Evolutionary conservation across 2,329 filamentous ascomycete species (phyloP).

Genomic region (Verticillium albo-atrum): DNA sequence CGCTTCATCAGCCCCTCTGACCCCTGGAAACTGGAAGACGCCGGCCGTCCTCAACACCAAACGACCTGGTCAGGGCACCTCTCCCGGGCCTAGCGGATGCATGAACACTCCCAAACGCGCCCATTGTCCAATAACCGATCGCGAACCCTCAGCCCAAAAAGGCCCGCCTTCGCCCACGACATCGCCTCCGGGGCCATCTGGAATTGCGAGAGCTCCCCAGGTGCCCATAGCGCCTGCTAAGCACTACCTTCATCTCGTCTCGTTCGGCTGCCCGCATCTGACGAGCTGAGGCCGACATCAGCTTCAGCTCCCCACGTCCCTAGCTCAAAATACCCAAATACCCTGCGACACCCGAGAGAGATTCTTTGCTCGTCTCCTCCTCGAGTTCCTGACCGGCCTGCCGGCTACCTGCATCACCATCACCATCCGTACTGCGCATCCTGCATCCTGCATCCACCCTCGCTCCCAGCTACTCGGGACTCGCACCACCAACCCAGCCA

Average conservation of each 20-base stretch:
- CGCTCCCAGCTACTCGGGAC: neutral
- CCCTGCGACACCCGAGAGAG: neutral
- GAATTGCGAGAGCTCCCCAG: neutral
- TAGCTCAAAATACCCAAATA: neutral
- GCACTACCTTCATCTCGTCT: neutral
- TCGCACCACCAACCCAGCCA: neutral
- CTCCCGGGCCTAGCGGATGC: neutral
- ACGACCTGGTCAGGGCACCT: neutral
- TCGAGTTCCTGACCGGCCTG: neutral
- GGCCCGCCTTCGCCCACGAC: neutral
- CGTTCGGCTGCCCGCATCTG: neutral
- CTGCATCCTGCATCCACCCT: slow-evolving; percentile 1
- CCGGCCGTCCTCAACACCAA: neutral
- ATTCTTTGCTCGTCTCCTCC: neutral
- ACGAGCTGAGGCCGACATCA: neutral
- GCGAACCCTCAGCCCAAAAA: neutral
- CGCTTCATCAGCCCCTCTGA: neutral
- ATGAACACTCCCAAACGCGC: neutral
- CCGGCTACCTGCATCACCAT: neutral
- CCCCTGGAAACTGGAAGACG: neutral
- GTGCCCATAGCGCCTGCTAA: slow-evolving; percentile 1
- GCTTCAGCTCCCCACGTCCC: neutral
- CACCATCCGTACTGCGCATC: neutral
- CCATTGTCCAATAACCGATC: neutral
- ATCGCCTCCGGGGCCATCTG: neutral